These are phyloP conservation scores for Colletotrichum cordylinicola DNA, from an alignment of 2,329 filamentous ascomycete species.

Conservation along the genomic window DNA sequence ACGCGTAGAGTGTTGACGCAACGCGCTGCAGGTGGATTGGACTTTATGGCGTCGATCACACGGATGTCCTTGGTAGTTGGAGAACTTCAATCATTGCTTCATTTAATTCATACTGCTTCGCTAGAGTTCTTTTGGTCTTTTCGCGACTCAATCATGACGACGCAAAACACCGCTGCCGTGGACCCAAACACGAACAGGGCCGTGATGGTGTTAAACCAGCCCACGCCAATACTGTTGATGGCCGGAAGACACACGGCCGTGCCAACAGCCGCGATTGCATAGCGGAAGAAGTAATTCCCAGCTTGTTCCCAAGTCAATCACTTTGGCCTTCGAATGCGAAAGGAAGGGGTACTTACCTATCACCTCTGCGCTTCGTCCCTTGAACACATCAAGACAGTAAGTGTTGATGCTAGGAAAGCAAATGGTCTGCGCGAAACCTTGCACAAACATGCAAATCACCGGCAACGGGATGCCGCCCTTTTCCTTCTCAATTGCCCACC, in stretches of 20 bases:
- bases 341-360: slow-evolving; percentile 34
- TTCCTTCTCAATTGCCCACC: slow-evolving; percentile 49
- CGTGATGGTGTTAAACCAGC: slow-evolving; percentile 79
- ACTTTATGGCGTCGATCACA: too few species aligned
- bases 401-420: slow-evolving; percentile 74
- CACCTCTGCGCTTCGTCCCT: slow-evolving; percentile 14
- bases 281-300: slow-evolving; percentile 81
- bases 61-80: fast-evolving
- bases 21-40: not conserved
- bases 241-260: slow-evolving; percentile 77
- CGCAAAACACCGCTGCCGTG: not conserved
- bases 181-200: slow-evolving; percentile 3
- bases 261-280: slow-evolving; percentile 74
- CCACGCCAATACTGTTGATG: slow-evolving; percentile 75
- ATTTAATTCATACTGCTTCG: not conserved
- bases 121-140: not conserved
- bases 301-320: slow-evolving; percentile 47
- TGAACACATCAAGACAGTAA: slow-evolving; percentile 34
- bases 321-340: fast-evolving
- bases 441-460: slow-evolving; percentile 72
- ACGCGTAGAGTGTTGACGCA: not conserved
- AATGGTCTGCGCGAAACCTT: slow-evolving; percentile 72
- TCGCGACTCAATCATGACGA: not conserved
- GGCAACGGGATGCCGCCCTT: slow-evolving; percentile 52
- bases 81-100: fast-evolving